phyloP scores from a whole-genome alignment of 2,329 filamentous ascomycete species.

The Amesomyces nigricolor region DNA sequence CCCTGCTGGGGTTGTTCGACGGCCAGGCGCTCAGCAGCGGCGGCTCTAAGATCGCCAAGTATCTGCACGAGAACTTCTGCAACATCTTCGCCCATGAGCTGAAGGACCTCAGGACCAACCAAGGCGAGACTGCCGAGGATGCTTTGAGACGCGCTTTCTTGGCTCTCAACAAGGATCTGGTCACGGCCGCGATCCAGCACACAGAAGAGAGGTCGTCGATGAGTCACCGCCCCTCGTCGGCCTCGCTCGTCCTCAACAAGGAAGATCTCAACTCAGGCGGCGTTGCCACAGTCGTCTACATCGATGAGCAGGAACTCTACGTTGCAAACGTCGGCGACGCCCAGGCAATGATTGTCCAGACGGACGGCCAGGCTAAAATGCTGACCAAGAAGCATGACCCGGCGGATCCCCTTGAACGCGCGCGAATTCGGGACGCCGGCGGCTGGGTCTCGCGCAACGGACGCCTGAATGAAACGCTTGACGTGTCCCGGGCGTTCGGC shows the following conservation, averaged over 20 bases:
- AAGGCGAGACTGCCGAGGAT: conserved; percentile 71
- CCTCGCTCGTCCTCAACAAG: conserved; percentile 70
- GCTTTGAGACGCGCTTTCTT: conserved; percentile 83
- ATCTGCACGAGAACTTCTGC: conserved; percentile 91
- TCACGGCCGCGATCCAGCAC: conserved; percentile 74
- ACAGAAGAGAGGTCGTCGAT: conserved; percentile 65
- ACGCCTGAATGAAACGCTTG: conserved; percentile 82
- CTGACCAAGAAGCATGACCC: conserved; percentile 92
- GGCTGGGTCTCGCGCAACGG: conserved; percentile 95
- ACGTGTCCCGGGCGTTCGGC: conserved; percentile 91
- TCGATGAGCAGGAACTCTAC: conserved; percentile 84
- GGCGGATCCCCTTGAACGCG: conserved; percentile 74
- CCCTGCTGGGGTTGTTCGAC: conserved; percentile 90
- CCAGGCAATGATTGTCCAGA: conserved; percentile 90
- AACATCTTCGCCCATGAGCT: conserved; percentile 78
- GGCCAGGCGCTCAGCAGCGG: conserved; percentile 83
- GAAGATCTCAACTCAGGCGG: conserved; percentile 88
- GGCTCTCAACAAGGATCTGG: conserved; percentile 86
- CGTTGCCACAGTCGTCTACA: conserved; percentile 85
- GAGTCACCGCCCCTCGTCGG: conserved; percentile 61
- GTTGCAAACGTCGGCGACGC: conserved; percentile 94
- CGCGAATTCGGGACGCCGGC: conserved; percentile 87
- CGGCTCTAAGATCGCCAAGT: conserved; percentile 94
- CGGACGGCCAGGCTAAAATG: conserved; percentile 75
- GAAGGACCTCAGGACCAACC: conserved; percentile 61